Base-by-base conservation (phyloP, 2,329 filamentous ascomycete species). In the Fusarium sp. region DNA sequence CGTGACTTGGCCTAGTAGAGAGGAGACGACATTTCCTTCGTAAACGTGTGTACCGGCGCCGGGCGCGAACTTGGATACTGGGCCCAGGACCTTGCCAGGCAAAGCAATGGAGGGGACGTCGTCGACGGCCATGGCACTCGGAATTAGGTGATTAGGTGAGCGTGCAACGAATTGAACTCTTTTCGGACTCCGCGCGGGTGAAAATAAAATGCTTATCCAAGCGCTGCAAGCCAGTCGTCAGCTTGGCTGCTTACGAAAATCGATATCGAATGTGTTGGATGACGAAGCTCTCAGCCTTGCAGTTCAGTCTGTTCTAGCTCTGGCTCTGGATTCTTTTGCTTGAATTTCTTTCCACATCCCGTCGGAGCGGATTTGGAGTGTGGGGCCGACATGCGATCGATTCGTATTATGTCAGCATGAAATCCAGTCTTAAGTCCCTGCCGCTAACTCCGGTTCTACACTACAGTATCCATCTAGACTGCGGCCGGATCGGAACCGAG, bases 11-110 rank as follows among this genome's bases (percentile, higher is more conserved):
- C 94, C 95, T 51, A 94, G 87, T 66, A 98, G 89, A 21, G 94
- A 97, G 63, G 94, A 90, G 79, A 92, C 92, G 72, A 98, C 88
- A 62, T 90, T 87, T 68, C 88, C 85, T 69, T 91, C 85, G 81
- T 93, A 87, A 71, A 97, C 85, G 80, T 98, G 93, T 0, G 94
- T 97, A 71, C 95, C 96, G 13, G 92, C 85, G 16, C 95, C 95
- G 28, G 93, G 87, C 42, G 86, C 81, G 80, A 91, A 94, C 71
- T 89, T 87, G 58, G 86, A 83, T 20, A 85, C 81, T 20, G 90
- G 82, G 30, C 92, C 94, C 42, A 99, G 88, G 47, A 89, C 82
- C 78, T 96, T 92, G 78, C 96, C 96, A 13, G 96, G 96, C 49
- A 97, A 86, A 57, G 91, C 92, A 72, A 93, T 78, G 69, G 84